Evolutionary conservation across 257 asterid species (phyloP).

Genomic region (Avicennia marina): DNA sequence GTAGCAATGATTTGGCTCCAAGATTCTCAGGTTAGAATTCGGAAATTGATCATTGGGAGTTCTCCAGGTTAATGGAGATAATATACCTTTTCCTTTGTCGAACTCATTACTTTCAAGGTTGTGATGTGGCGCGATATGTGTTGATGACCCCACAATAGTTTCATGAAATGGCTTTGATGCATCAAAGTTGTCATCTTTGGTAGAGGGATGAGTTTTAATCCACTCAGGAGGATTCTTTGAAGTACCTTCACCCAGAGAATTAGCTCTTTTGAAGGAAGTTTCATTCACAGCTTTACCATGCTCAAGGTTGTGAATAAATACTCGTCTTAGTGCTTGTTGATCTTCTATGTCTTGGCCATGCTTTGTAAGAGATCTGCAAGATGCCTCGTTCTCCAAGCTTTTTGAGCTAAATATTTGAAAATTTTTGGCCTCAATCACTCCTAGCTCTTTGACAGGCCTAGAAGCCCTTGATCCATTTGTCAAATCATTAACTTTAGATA

Average conservation of each 20-base stretch:
- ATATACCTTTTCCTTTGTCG: constrained; percentile 32
- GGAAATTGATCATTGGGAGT: constrained; percentile 19
- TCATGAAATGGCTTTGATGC: constrained; percentile 26
- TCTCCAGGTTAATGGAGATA: constrained; percentile 4
- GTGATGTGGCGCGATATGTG: constrained; percentile 19
- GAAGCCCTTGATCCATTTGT: not conserved
- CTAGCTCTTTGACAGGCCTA: not conserved
- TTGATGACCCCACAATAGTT: constrained; percentile 27
- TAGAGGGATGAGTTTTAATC: constrained; percentile 28
- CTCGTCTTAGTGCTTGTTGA: constrained; percentile 13
- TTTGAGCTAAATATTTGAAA: constrained; percentile 16
- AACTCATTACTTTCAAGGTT: constrained; percentile 9
- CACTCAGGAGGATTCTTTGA: constrained; percentile 23
- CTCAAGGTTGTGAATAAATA: constrained; percentile 6
- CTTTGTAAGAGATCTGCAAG: constrained; percentile 13
- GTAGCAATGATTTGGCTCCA: constrained; percentile 26
- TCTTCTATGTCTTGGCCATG: constrained; percentile 14
- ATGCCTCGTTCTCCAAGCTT: constrained; percentile 23
- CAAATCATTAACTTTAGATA: not conserved
- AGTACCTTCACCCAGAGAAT: constrained; percentile 23
- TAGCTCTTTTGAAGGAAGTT: not conserved
- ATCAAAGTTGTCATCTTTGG: constrained; percentile 17
- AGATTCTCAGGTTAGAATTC: constrained; percentile 13
- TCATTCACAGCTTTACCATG: constrained; percentile 5
- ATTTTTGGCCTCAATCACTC: not conserved